A percentile compares a stretch with the other conserved stretches of the same genome.
Evolutionary conservation across 371 early-diverging fungal species (phyloP).

Genomic region (Mucor piriformis): DNA sequence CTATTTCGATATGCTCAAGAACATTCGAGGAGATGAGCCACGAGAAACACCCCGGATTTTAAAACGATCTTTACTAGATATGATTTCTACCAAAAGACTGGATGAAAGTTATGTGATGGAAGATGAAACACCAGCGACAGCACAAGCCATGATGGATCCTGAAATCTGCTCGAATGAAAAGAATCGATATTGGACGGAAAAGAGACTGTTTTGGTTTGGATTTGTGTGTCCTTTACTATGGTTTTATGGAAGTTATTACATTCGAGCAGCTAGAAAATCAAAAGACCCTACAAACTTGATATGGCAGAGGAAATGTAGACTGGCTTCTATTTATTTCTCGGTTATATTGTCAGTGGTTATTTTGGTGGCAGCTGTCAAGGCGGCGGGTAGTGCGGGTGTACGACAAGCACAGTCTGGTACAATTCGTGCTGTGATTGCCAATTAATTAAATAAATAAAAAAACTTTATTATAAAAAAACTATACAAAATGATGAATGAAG

Average conservation of each 20-base stretch:
- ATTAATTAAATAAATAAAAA: background rate
- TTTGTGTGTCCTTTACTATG: conserved; percentile 24
- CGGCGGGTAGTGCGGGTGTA: conserved; percentile 8
- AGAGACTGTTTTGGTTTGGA: conserved; percentile 19
- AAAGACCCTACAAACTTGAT: background rate
- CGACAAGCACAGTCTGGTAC: conserved; percentile 21
- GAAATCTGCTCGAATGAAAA: background rate
- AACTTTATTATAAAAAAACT: background rate
- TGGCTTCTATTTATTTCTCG: conserved; percentile 20
- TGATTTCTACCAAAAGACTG: background rate
- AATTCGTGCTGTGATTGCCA: conserved; percentile 20
- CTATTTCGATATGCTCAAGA: conserved; percentile 17
- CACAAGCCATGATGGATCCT: conserved; percentile 1
- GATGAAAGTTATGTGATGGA: background rate
- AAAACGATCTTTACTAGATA: too few relatives aligned
- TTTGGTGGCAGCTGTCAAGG: conserved; percentile 9
- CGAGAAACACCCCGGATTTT: background rate
- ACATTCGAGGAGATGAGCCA: conserved; percentile 12
- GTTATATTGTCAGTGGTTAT: conserved; percentile 4
- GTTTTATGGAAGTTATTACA: conserved; percentile 17
- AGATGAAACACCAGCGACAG: background rate
- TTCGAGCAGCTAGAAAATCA: background rate
- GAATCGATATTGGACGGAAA: conserved; percentile 11
- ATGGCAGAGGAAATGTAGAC: conserved; percentile 25
- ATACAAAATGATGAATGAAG: background rate